These are phyloP conservation scores for Nyssa sinensis DNA, from an alignment of 148 eudicot species.

Conservation along the genomic window DNA sequence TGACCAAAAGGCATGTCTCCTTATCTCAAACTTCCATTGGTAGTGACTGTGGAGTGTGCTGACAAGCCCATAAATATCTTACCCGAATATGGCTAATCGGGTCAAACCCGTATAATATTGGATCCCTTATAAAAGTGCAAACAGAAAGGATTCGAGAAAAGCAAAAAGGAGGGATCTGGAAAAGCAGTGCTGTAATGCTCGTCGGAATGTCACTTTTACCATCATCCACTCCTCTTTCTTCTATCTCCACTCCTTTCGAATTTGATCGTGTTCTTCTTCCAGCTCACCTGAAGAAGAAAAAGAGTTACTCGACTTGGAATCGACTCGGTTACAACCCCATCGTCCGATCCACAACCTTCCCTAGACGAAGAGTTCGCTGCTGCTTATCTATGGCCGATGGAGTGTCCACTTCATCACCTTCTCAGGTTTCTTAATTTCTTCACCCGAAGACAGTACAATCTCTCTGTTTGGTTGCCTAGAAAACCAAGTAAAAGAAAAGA, in stretches of 20 bases:
- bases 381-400: slow-evolving; percentile 25
- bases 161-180: background rate
- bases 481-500: background rate
- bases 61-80: too few relatives aligned
- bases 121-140: background rate
- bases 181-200: background rate
- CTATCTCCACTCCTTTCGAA: slow-evolving; percentile 9
- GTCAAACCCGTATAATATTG: background rate
- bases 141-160: background rate
- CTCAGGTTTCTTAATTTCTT: slow-evolving; percentile 15
- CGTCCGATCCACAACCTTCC: background rate
- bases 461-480: background rate
- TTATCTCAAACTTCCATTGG: too few relatives aligned
- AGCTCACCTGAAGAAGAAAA: background rate
- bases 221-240: slow-evolving; percentile 16
- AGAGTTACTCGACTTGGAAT: background rate
- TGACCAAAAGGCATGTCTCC: too few relatives aligned
- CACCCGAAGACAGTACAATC: background rate
- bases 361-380: slow-evolving; percentile 13
- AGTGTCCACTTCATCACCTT: slow-evolving; percentile 19
- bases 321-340: slow-evolving; percentile 16
- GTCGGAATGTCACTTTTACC: slow-evolving; percentile 12
- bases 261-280: slow-evolving; percentile 11
- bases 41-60: too few relatives aligned
- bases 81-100: background rate